phyloP scores from a whole-genome alignment of 2,329 filamentous ascomycete species.

The Claviceps lovelessii region DNA sequence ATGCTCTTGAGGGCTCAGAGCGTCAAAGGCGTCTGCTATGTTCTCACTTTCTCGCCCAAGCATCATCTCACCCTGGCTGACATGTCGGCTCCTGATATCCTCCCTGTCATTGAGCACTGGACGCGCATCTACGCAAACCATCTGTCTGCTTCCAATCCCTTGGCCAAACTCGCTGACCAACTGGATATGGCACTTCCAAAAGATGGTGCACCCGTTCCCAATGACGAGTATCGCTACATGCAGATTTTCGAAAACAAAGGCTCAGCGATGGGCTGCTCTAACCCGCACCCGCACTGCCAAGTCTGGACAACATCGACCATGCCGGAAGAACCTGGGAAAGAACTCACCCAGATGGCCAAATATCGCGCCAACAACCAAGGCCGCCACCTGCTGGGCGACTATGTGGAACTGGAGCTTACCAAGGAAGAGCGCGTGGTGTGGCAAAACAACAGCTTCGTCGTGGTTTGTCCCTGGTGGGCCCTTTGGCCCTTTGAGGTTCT shows the following conservation, averaged over 20 bases:
- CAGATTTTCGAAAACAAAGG: slow-evolving; percentile 99
- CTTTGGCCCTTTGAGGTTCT: slow-evolving; percentile 95
- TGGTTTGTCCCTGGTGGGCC: slow-evolving; percentile 95
- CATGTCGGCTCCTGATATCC: slow-evolving; percentile 60
- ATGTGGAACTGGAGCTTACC: slow-evolving; percentile 65
- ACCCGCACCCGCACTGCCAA: slow-evolving; percentile 94
- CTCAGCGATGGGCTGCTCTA: slow-evolving; percentile 94
- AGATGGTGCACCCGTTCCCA: slow-evolving; percentile 32
- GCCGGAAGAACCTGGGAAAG: slow-evolving; percentile 75
- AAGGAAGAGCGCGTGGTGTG: slow-evolving; percentile 80
- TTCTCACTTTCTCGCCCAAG: slow-evolving; percentile 81
- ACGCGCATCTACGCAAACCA: slow-evolving; percentile 77
- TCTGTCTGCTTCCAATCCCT: slow-evolving; percentile 55
- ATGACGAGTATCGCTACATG: slow-evolving; percentile 83
- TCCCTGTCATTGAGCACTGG: slow-evolving; percentile 81
- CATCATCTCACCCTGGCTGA: slow-evolving; percentile 91
- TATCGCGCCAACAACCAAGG: slow-evolving; percentile 63
- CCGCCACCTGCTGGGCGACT: slow-evolving; percentile 69
- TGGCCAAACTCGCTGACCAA: slow-evolving; percentile 29
- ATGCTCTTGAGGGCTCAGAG: slow-evolving; percentile 68
- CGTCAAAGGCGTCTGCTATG: slow-evolving; percentile 92
- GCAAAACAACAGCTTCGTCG: slow-evolving; percentile 71
- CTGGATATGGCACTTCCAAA: slow-evolving; percentile 25
- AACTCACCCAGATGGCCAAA: slow-evolving; percentile 62
- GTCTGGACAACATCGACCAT: slow-evolving; percentile 87